A percentile compares a stretch with the other conserved stretches of the same genome.
Conservation (phyloP, 192 early-diverging fungal species). For the Mortierella antarctica region DNA sequence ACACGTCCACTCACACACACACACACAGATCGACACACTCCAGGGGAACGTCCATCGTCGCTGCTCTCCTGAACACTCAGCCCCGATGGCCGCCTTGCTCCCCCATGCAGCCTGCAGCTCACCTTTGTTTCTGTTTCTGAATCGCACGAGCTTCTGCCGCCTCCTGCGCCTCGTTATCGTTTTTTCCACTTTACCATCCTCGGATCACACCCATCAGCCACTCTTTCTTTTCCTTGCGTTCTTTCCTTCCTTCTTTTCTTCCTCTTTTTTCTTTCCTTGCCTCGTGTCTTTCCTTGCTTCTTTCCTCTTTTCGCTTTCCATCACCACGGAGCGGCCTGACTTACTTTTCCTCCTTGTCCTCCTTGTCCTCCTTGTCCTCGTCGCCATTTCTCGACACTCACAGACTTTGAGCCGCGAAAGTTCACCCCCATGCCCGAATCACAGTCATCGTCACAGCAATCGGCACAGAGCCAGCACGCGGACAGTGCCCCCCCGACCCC, state of each 20-base stretch:
- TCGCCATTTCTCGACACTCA: neutral
- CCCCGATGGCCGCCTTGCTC: no score
- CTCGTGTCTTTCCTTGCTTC: constrained; percentile 3
- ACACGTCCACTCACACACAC: no score
- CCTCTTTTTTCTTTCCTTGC: neutral
- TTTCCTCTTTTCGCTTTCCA: neutral
- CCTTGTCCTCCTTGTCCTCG: neutral
- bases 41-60: no score
- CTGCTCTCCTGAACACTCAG: no score
- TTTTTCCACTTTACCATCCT: neutral
- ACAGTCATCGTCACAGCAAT: constrained; percentile 15
- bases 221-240: neutral
- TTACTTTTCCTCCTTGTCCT: neutral
- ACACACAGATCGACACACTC: no score
- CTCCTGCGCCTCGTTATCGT: neutral
- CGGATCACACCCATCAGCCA: no score
- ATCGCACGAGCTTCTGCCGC: neutral
- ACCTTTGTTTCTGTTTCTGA: no score
- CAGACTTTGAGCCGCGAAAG: constrained; percentile 42
- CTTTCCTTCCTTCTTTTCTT: constrained; percentile 1
- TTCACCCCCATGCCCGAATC: constrained; percentile 34
- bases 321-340: no score
- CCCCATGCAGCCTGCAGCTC: no score
- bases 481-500: neutral
- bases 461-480: neutral